Evolutionary conservation across 441 rosid species (phyloP).

Genomic region (Syzygium malaccense): DNA sequence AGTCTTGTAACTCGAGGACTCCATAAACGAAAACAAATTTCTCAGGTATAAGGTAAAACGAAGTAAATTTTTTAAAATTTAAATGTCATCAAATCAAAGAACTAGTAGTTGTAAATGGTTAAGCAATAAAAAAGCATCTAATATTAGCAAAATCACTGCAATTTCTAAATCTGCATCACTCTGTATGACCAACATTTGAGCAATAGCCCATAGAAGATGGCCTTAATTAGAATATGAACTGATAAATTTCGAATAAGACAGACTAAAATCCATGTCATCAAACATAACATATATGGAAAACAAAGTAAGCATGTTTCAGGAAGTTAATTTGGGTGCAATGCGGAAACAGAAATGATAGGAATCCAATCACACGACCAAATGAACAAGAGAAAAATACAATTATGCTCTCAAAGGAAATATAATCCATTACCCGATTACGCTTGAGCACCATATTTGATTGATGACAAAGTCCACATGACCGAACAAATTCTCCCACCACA

Average conservation of each 20-base stretch:
- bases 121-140: neutral
- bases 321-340: neutral
- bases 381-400: neutral
- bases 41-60: neutral
- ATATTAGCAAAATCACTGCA: neutral
- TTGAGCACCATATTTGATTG: slow-evolving; percentile 88
- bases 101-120: neutral
- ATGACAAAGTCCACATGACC: slow-evolving; percentile 69
- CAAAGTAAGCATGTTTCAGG: neutral
- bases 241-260: neutral
- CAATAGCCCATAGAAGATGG: neutral
- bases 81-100: neutral
- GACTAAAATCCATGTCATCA: neutral
- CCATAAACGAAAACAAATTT: neutral
- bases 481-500: slow-evolving; percentile 55
- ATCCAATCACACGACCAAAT: neutral
- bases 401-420: neutral
- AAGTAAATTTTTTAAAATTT: neutral
- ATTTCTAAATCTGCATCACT: neutral
- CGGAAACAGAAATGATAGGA: neutral
- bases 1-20: neutral
- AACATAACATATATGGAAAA: neutral
- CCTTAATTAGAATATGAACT: neutral
- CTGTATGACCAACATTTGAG: neutral
- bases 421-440: slow-evolving; percentile 57